Conservation (phyloP, 2,329 filamentous ascomycete species). For the Catunica adiposa region DNA sequence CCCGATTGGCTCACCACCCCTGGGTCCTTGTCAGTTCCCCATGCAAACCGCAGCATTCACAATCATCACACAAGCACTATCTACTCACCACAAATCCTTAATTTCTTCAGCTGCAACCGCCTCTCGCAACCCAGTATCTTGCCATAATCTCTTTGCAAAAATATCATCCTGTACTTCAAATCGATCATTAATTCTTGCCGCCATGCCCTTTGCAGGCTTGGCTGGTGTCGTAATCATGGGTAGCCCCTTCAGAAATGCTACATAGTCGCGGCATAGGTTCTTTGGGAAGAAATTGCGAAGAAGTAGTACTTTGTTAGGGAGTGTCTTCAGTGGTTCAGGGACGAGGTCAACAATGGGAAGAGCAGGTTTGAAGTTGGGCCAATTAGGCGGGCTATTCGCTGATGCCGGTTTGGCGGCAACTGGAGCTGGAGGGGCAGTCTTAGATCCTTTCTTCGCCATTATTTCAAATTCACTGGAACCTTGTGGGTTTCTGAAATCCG, state of each 20-base stretch:
- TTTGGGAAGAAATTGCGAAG: conserved; percentile 60
- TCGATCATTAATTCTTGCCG: conserved; percentile 74
- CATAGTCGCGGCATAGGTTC: conserved; percentile 58
- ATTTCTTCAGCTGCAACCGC: conserved; percentile 29
- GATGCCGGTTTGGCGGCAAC: conserved; percentile 16
- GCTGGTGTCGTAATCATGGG: conserved; percentile 63
- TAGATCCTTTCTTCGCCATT: conserved; percentile 17
- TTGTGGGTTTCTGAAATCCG: too few relatives aligned
- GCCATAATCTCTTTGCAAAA: conserved; percentile 66
- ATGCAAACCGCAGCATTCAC: too few relatives aligned
- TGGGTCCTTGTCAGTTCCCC: conserved; percentile 24
- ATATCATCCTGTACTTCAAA: conserved; percentile 62
- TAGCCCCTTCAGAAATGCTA: conserved; percentile 51
- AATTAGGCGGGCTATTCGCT: conserved; percentile 28
- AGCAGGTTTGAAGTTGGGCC: conserved; percentile 56
- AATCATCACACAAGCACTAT: neutral
- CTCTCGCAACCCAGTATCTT: conserved; percentile 54
- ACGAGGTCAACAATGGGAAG: conserved; percentile 48
- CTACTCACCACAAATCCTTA: conserved; percentile 29
- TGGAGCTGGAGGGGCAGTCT: conserved; percentile 11
- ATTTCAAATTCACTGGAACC: neutral
- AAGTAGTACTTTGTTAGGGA: conserved; percentile 50
- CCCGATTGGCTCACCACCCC: conserved; percentile 71
- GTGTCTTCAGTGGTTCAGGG: conserved; percentile 34
- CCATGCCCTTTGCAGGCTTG: conserved; percentile 63